Conservation (phyloP, 2,329 filamentous ascomycete species). For the Metarhizium sp. region DNA sequence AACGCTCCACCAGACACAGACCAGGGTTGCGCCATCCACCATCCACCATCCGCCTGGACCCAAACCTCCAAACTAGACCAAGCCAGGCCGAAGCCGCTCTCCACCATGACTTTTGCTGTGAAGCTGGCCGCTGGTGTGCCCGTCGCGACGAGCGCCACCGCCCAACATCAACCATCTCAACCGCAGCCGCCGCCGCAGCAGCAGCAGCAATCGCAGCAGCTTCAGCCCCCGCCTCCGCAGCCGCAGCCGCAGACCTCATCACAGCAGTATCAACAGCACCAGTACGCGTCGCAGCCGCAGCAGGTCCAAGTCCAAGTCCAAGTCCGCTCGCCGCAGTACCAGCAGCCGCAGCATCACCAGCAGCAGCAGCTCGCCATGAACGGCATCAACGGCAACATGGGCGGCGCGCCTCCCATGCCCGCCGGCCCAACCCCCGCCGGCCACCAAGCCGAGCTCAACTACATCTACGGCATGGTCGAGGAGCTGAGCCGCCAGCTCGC, state of each 20-base stretch:
- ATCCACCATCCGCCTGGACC: neutral
- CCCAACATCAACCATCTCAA: constrained; percentile 7
- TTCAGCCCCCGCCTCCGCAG: constrained; percentile 10
- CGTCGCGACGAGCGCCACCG: constrained; percentile 1
- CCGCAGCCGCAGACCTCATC: constrained; percentile 7
- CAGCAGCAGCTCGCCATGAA: constrained; percentile 29
- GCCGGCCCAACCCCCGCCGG: constrained; percentile 54
- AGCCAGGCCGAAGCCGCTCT: constrained; percentile 3
- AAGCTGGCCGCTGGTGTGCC: constrained; percentile 1
- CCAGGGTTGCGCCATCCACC: too few relatives aligned
- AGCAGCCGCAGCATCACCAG: constrained; percentile 9
- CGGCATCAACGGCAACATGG: constrained; percentile 39
- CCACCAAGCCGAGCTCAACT: constrained; percentile 58
- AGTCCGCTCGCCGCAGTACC: constrained; percentile 2
- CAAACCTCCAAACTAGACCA: neutral
- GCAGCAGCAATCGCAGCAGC: constrained; percentile 8
- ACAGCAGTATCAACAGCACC: constrained; percentile 11
- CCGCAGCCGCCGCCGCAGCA: constrained; percentile 9
- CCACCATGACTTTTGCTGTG: constrained; percentile 6
- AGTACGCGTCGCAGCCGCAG: constrained; percentile 5
- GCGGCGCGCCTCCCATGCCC: constrained; percentile 16
- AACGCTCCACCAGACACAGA: too few relatives aligned
- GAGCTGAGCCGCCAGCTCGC: constrained; percentile 54
- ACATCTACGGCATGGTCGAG: constrained; percentile 60
- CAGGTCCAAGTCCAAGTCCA: neutral